Conservation (phyloP, 23 red algal species). For the Gracilaria vermiculophylla region DNA sequence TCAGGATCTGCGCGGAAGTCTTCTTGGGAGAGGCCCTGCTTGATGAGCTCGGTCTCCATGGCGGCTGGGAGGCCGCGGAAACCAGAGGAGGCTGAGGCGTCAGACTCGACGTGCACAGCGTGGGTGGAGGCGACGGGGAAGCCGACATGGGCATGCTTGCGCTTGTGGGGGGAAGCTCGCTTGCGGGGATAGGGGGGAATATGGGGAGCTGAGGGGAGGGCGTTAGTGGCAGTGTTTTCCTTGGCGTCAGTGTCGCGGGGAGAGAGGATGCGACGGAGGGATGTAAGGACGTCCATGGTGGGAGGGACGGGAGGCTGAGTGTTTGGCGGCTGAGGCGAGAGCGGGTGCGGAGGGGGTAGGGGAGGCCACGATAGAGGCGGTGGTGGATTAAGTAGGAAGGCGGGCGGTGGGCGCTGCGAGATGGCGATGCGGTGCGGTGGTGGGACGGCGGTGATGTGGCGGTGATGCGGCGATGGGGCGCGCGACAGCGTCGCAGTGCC, state of each 20-base stretch:
- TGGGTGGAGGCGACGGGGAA: conserved; percentile 52
- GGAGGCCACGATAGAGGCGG: neutral
- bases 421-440: neutral
- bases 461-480: conserved; percentile 7
- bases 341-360: neutral
- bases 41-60: conserved; percentile 52
- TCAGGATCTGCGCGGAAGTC: conserved; percentile 49
- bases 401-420: neutral
- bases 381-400: neutral
- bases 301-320: neutral
- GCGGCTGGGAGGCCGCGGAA: conserved; percentile 45
- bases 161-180: conserved; percentile 23
- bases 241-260: conserved; percentile 13
- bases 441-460: conserved; percentile 28
- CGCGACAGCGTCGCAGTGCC: neutral
- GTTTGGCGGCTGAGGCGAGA: neutral
- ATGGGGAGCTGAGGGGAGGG: neutral
- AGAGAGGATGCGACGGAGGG: conserved; percentile 47
- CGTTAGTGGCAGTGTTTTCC: conserved; percentile 29
- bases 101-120: conserved; percentile 53
- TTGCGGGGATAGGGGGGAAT: neutral
- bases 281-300: conserved; percentile 53
- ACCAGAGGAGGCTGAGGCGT: conserved; percentile 27
- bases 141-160: conserved; percentile 31
- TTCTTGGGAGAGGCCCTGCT: conserved; percentile 24